Evolutionary conservation across 768 basidiomycete species (phyloP).

Genomic region (Russula griseocarnosa): DNA sequence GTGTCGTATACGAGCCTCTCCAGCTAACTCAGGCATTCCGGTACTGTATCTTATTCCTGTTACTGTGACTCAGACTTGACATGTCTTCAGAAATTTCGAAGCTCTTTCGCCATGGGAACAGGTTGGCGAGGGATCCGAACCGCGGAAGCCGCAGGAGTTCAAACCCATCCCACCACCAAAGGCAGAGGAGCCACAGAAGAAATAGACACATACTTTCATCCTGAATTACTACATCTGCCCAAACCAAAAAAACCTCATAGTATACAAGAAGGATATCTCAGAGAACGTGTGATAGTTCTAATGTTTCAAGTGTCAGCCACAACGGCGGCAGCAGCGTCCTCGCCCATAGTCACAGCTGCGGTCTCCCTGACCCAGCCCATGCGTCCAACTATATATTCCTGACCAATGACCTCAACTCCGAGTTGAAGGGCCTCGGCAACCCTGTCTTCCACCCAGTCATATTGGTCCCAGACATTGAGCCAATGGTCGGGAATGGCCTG

Average conservation of each 20-base stretch:
- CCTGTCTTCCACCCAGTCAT: constrained; percentile 95
- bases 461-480: constrained; percentile 86
- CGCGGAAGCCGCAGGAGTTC: constrained; percentile 61
- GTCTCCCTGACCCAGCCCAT: constrained; percentile 68
- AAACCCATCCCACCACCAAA: constrained; percentile 73
- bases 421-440: constrained; percentile 83
- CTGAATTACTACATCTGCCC: constrained; percentile 16
- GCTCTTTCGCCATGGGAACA: constrained; percentile 95
- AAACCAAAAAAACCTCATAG: constrained; percentile 3
- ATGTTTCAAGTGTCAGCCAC: constrained; percentile 11
- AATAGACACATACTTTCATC: constrained; percentile 42
- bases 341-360: constrained; percentile 21
- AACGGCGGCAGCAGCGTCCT: constrained; percentile 6
- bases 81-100: constrained; percentile 76
- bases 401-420: constrained; percentile 85
- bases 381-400: constrained; percentile 81
- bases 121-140: constrained; percentile 62
- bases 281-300: neutral
- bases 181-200: constrained; percentile 72
- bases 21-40: constrained; percentile 98
- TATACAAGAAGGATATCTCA: constrained; percentile 9
- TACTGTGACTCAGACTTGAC: constrained; percentile 6
- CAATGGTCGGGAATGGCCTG: constrained; percentile 82
- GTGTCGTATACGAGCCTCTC: constrained; percentile 95
- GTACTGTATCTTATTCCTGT: constrained; percentile 41